phyloP scores from a whole-genome alignment of 1,139 yeast species.

The Suhomyces bolitotheri region DNA sequence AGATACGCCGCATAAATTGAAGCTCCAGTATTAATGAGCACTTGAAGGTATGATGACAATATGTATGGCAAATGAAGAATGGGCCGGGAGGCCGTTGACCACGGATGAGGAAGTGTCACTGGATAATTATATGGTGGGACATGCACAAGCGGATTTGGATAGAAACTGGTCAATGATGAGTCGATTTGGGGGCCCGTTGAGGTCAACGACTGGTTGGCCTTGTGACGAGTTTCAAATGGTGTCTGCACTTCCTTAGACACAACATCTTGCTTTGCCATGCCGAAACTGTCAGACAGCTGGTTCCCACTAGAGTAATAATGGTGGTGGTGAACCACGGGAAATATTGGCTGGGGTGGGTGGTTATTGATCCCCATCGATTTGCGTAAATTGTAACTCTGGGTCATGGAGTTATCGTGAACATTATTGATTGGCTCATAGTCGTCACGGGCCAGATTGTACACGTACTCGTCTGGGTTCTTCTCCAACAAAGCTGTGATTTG shows the following conservation, averaged over 20 bases:
- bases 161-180: not conserved
- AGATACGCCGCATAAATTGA: slow-evolving; percentile 45
- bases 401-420: slow-evolving; percentile 13
- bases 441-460: slow-evolving; percentile 23
- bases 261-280: too few relatives aligned
- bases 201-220: not conserved
- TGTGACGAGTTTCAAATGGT: too few relatives aligned
- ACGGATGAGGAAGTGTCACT: slow-evolving; percentile 1
- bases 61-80: slow-evolving; percentile 49
- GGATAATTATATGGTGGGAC: not conserved
- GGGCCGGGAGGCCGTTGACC: slow-evolving; percentile 38
- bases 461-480: slow-evolving; percentile 19
- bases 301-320: slow-evolving; percentile 7
- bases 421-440: slow-evolving; percentile 19
- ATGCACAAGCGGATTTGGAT: not conserved
- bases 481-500: slow-evolving; percentile 22
- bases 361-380: slow-evolving; percentile 10
- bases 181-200: not conserved
- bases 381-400: slow-evolving; percentile 15
- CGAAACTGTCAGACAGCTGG: not conserved
- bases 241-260: not conserved
- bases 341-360: slow-evolving; percentile 1
- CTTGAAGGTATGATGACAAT: slow-evolving; percentile 59
- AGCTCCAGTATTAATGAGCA: slow-evolving; percentile 48
- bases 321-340: slow-evolving; percentile 12